phyloP scores from a whole-genome alignment of 305 asterid genomes.

The Fraxinus xanthoxyloides region DNA sequence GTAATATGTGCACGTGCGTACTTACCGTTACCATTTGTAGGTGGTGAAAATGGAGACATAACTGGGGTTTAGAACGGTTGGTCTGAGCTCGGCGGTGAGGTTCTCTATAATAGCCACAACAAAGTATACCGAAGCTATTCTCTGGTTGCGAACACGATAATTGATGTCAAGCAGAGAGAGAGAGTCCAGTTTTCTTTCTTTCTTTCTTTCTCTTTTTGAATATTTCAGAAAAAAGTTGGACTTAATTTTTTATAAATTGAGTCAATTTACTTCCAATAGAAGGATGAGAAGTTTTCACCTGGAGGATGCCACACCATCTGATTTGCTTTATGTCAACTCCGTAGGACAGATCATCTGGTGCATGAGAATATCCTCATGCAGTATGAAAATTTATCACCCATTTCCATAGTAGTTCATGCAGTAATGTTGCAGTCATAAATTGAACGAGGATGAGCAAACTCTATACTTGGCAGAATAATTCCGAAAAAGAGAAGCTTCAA shows the following conservation, averaged over 20 bases:
- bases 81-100: conserved; percentile 62
- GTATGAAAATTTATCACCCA: background rate
- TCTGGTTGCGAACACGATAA: conserved; percentile 41
- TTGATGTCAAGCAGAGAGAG: background rate
- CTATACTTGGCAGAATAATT: conserved; percentile 66
- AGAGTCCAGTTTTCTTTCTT: background rate
- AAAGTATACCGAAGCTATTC: conserved; percentile 81
- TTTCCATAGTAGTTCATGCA: background rate
- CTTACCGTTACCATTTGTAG: conserved; percentile 82
- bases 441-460: background rate
- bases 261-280: background rate
- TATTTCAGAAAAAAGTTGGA: background rate
- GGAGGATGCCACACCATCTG: conserved; percentile 86
- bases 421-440: background rate
- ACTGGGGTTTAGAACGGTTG: conserved; percentile 38
- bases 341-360: conserved; percentile 53
- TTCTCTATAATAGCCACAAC: conserved; percentile 73
- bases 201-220: background rate
- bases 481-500: conserved; percentile 89
- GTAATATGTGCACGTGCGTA: background rate
- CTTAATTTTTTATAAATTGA: background rate
- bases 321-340: conserved; percentile 74
- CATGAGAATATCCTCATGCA: conserved; percentile 87
- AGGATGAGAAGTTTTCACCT: conserved; percentile 35
- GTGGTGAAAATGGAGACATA: conserved; percentile 65